Percentiles rank a stretch among this genome's conserved stretches.
phyloP scores from a whole-genome alignment of 2,329 filamentous ascomycete genomes.

The Drechslerella coelobrocha region DNA sequence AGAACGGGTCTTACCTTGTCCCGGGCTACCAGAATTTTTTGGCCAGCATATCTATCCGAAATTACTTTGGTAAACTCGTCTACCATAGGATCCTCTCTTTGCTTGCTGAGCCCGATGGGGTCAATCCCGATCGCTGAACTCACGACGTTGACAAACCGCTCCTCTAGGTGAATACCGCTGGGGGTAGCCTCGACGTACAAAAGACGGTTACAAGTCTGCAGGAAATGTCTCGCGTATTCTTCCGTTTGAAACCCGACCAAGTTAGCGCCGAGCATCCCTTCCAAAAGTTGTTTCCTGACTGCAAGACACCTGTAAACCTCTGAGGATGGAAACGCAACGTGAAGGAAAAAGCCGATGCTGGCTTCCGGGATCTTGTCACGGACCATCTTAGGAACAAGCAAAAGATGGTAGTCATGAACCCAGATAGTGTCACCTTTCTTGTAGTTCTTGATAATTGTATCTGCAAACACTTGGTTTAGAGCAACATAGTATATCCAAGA shows the following conservation, averaged over 20 bases:
- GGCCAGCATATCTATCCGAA: slow-evolving; percentile 82
- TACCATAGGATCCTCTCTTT: slow-evolving; percentile 76
- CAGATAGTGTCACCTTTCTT: slow-evolving; percentile 92
- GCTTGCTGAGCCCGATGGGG: slow-evolving; percentile 73
- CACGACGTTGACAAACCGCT: slow-evolving; percentile 88
- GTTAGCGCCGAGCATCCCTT: slow-evolving; percentile 92
- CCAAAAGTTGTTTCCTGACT: slow-evolving; percentile 81
- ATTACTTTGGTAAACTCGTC: slow-evolving; percentile 79
- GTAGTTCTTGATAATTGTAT: slow-evolving; percentile 88
- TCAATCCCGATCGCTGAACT: slow-evolving; percentile 90
- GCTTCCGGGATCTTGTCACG: slow-evolving; percentile 89
- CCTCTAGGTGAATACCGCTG: slow-evolving; percentile 86
- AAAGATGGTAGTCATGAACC: slow-evolving; percentile 93
- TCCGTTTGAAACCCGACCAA: slow-evolving; percentile 91
- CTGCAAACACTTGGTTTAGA: slow-evolving; percentile 90
- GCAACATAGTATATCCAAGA: slow-evolving; percentile 95
- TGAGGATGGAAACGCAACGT: slow-evolving; percentile 93
- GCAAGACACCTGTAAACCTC: slow-evolving; percentile 94
- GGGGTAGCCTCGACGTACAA: slow-evolving; percentile 87
- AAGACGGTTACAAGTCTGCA: slow-evolving; percentile 92
- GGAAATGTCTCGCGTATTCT: slow-evolving; percentile 91
- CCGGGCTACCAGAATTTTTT: slow-evolving; percentile 87
- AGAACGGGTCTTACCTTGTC: slow-evolving; percentile 68
- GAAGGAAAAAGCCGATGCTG: slow-evolving; percentile 94
- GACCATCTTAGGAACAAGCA: slow-evolving; percentile 87